Evolutionary conservation across 306 rosid genomes (phyloP), one percentile per base, ranked within the genome.

Genomic region (Castanea sativa): DNA sequence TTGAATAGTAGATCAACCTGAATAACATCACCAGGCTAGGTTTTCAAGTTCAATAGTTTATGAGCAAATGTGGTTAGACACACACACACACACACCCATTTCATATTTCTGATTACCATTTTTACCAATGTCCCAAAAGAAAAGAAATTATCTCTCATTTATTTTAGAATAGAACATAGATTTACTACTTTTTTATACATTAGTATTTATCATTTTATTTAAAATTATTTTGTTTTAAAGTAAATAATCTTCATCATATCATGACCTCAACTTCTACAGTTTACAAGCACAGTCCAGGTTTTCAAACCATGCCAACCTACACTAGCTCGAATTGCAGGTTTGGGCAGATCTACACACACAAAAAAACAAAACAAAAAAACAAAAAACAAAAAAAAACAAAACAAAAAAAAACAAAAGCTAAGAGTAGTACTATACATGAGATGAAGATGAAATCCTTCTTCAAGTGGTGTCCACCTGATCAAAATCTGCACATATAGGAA

Each of bases 391-490:
- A 73, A 38, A 74, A 23, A 23, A 23, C 27, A 25, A 41, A 9
- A 41, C 11, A 41, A 9, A 9, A 29, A 55, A 38, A 78, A 41
- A 83, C 79, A 45, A 73, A 38, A 74, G 43, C 73, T 55, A 69
- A 45, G 52, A 58, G 78, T 16, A 83, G 84, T 61, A 70, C 23
- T 89, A 78, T 92, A 95, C 97, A 85, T 64, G 79, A 93, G 87
- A 87, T 95, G 97, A 32, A 95, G 86, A 79, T 76, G 79, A 80
- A 91, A 89, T 76, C 98, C 99, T 89, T 92, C 98, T 82, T 86
- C 84, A 59, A 95, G 90, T 65, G 93, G 78, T 71, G 98, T 85
- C 89, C 86, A 85, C 73, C 81, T 81, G 15, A 85, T 79, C 77
- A 93, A 79, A 85, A 89, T 85, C 99, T 95, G 95, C 87, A 90